Percentiles rank a stretch among this genome's conserved stretches.
phyloP scores from a whole-genome alignment of 2,329 filamentous ascomycete species.

The Botrytis paeoniae region DNA sequence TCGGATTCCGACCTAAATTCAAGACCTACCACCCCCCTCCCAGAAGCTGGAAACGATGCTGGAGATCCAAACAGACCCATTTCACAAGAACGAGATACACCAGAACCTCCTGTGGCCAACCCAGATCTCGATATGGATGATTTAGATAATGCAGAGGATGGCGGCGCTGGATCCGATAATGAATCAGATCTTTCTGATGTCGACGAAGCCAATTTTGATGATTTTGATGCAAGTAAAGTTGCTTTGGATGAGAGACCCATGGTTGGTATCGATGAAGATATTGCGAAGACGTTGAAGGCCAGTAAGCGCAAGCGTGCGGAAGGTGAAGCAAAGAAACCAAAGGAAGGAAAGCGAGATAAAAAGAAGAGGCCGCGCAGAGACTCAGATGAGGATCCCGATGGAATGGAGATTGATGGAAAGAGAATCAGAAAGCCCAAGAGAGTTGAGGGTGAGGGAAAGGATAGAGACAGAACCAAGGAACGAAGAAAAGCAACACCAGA shows the following conservation, averaged over 20 bases:
- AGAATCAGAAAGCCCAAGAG: constrained; percentile 43
- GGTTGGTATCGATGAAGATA: constrained; percentile 65
- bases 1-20: constrained; percentile 32
- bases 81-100: constrained; percentile 30
- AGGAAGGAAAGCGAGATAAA: constrained; percentile 60
- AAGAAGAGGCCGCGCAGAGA: constrained; percentile 61
- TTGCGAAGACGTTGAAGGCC: constrained; percentile 61
- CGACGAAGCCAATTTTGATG: constrained; percentile 66
- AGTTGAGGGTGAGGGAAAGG: constrained; percentile 40
- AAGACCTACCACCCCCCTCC: constrained; percentile 27
- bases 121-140: constrained; percentile 36
- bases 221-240: constrained; percentile 64
- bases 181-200: constrained; percentile 62
- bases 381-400: constrained; percentile 45
- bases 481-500: constrained; percentile 49
- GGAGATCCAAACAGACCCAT: constrained; percentile 24
- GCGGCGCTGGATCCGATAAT: constrained; percentile 38
- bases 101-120: constrained; percentile 28
- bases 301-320: constrained; percentile 63
- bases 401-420: constrained; percentile 52
- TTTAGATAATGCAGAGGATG: constrained; percentile 25
- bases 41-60: constrained; percentile 27
- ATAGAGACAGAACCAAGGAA: constrained; percentile 37
- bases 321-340: constrained; percentile 69
- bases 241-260: constrained; percentile 59